Evolutionary conservation across 768 basidiomycete species (phyloP).

Genomic region (Ramaria rubella): DNA sequence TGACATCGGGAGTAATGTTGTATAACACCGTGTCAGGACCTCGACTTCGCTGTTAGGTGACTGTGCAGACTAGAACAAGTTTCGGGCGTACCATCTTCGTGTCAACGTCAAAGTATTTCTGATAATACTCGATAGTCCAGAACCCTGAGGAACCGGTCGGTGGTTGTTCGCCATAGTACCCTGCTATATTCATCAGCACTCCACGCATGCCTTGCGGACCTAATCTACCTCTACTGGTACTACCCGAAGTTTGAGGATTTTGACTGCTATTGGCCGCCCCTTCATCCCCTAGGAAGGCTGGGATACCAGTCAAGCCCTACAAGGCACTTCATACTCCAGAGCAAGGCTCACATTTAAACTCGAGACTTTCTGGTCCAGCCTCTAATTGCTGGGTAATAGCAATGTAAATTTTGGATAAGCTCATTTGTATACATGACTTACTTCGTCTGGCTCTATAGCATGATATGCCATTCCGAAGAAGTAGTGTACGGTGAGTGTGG

Average conservation of each 20-base stretch:
- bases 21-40: slow-evolving; percentile 72
- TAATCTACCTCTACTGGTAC: slow-evolving; percentile 7
- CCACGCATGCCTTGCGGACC: background rate
- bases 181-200: slow-evolving; percentile 28
- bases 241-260: slow-evolving; percentile 6
- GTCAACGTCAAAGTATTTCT: slow-evolving; percentile 84
- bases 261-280: slow-evolving; percentile 20
- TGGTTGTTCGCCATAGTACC: slow-evolving; percentile 56
- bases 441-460: slow-evolving; percentile 65
- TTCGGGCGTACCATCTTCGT: slow-evolving; percentile 51
- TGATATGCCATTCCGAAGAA: slow-evolving; percentile 83
- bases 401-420: background rate
- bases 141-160: slow-evolving; percentile 47
- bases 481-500: background rate
- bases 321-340: background rate
- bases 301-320: background rate
- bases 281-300: slow-evolving; percentile 47
- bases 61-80: slow-evolving; percentile 14
- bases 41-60: no score
- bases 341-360: slow-evolving; percentile 56
- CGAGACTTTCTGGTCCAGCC: slow-evolving; percentile 61
- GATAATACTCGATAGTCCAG: slow-evolving; percentile 83
- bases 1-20: slow-evolving; percentile 63
- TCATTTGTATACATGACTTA: slow-evolving; percentile 27
- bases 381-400: slow-evolving; percentile 41